Evolutionary conservation across 2,329 filamentous ascomycete genomes (phyloP), one percentile per base, ranked within the genome.

Genomic region (Allantophomopsis lycopodina): DNA sequence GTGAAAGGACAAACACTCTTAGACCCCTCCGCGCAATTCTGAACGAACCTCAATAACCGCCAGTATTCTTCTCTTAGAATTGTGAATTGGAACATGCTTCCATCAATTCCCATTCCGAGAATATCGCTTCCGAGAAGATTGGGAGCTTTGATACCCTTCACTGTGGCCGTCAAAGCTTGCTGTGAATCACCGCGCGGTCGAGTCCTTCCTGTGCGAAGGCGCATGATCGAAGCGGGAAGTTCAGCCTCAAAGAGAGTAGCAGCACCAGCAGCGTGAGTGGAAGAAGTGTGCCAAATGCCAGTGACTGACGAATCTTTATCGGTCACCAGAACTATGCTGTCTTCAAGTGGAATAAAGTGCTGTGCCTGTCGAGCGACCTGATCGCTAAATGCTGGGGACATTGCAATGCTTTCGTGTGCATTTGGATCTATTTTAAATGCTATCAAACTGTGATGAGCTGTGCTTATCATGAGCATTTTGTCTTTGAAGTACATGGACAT

Each of bases 31-130:
- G 73, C 76, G 36, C 93, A 55, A 42, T 81, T 79, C 51, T 93
- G 79, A 2, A 95, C 54, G 45, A 89, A 76, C 42, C 71, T 69
- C 5, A 96, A 65, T 4, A 94, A 64, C 6, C 69, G 67, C 73
- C 80, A 83, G 7, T 79, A 69, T 2, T 71, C 58, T 14, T 69
- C 51, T 8, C 68, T 62, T 1, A 96, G 60, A 12, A 88, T 60
- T 1, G 71, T 71, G 49, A 95, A 80, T 41, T 81, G 73, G 45
- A 74, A 73, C 17, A 88, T 51, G 0, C 78, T 75, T 1, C 84
- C 84, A 50, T 84, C 76, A 28, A 86, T 67, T 76, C 71, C 11
- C 17, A 38, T 20, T 37, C 35, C 32, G 30, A 16, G 40, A 7
- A 32, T 23, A 7, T 40, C 38, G 55, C 2, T 44, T 33, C 8